phyloP scores from a whole-genome alignment of 2,329 filamentous ascomycete genomes.

The Cladophialophora yegresii region DNA sequence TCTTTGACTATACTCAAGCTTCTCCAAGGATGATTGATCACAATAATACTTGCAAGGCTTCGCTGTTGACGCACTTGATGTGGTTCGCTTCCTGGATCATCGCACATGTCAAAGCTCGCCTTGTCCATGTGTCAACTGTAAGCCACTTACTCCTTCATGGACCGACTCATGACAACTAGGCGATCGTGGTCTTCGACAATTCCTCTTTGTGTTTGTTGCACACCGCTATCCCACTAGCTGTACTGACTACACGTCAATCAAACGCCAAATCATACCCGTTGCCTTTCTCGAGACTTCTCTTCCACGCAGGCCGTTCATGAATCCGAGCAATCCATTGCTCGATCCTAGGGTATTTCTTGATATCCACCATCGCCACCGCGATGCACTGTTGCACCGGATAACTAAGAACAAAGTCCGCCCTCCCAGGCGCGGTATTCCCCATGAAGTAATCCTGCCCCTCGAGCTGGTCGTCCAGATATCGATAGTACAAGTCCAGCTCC shows the following conservation, averaged over 20 bases:
- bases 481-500: conserved; percentile 23
- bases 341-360: conserved; percentile 29
- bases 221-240: neutral
- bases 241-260: neutral
- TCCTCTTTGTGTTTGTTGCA: neutral
- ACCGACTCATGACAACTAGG: neutral
- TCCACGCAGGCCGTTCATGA: conserved; percentile 34
- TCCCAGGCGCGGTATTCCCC: conserved; percentile 27
- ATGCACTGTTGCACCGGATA: conserved; percentile 31
- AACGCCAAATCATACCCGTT: conserved; percentile 28
- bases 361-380: conserved; percentile 18
- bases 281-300: conserved; percentile 34
- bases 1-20: too few species aligned
- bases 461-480: conserved; percentile 32
- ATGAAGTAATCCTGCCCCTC: conserved; percentile 33
- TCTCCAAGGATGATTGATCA: too few species aligned
- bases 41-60: neutral
- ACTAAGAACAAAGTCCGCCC: conserved; percentile 33
- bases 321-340: conserved; percentile 31
- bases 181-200: neutral
- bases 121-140: too few species aligned
- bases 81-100: neutral
- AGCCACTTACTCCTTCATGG: neutral
- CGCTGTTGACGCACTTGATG: neutral
- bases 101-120: neutral